A percentile compares a stretch with the other conserved stretches of the same genome.
phyloP scores from a whole-genome alignment of 2,329 filamentous ascomycete genomes.

The Xylariaceae sp. region DNA sequence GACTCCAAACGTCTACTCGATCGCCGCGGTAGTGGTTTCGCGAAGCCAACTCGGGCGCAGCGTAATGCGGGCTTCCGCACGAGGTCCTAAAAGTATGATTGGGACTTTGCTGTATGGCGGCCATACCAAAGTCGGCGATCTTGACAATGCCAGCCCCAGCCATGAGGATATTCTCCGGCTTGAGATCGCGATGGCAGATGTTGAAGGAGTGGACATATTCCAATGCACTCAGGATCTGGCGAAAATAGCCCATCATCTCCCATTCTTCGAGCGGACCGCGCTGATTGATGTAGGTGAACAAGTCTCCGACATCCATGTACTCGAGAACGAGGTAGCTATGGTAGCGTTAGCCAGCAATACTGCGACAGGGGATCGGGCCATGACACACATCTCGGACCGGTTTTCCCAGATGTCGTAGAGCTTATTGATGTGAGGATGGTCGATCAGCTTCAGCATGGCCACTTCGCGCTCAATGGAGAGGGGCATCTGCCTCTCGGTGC shows the following conservation, averaged over 20 bases:
- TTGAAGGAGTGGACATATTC: constrained; percentile 91
- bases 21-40: constrained; percentile 65
- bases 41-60: constrained; percentile 82
- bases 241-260: constrained; percentile 76
- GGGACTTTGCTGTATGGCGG: constrained; percentile 74
- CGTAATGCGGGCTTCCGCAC: constrained; percentile 95
- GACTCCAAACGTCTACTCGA: constrained; percentile 89
- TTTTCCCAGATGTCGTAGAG: constrained; percentile 98
- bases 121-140: constrained; percentile 97
- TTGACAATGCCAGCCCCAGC: constrained; percentile 73
- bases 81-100: constrained; percentile 77
- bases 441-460: constrained; percentile 91
- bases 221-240: constrained; percentile 87
- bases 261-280: constrained; percentile 69
- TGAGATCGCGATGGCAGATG: constrained; percentile 92
- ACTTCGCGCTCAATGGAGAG: constrained; percentile 91
- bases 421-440: constrained; percentile 90
- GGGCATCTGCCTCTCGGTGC: constrained; percentile 65
- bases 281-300: constrained; percentile 78
- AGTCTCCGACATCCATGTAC: constrained; percentile 70
- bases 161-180: constrained; percentile 93
- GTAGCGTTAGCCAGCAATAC: constrained; percentile 18
- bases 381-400: constrained; percentile 75
- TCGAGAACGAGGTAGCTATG: constrained; percentile 87
- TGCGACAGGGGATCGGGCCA: constrained; percentile 1